Percentiles rank a stretch among this genome's conserved stretches.
These are phyloP conservation scores for Mycena rebaudengoi DNA, from an alignment of 768 basidiomycete species.

Conservation along the genomic window DNA sequence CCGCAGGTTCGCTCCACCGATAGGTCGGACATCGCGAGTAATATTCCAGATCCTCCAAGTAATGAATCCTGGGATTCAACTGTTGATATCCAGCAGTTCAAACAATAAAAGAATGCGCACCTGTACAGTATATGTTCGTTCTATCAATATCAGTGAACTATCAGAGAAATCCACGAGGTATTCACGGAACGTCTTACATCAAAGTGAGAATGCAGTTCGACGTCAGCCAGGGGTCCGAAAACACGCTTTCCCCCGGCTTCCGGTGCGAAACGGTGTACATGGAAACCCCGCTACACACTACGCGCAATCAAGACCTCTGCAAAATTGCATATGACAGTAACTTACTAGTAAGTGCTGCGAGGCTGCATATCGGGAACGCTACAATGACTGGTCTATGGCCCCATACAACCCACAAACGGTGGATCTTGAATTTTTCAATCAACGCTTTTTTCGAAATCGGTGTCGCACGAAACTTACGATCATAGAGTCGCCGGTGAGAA, in stretches of 20 bases:
- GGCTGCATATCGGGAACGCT: constrained; percentile 18
- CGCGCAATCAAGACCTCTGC: not conserved
- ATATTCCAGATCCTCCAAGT: too few relatives aligned
- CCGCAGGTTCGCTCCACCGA: too few relatives aligned
- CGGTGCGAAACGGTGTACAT: constrained; percentile 10
- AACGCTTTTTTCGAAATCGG: too few relatives aligned
- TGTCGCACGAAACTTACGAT: constrained; percentile 6
- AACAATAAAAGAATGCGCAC: too few relatives aligned
- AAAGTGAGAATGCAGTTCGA: constrained; percentile 18
- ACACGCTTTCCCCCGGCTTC: not conserved
- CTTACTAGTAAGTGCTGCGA: constrained; percentile 17
- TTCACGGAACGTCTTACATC: too few relatives aligned
- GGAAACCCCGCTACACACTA: constrained; percentile 19
- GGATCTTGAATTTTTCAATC: too few relatives aligned
- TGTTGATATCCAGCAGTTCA: too few relatives aligned
- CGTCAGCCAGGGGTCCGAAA: constrained; percentile 23
- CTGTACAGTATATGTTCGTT: not conserved
- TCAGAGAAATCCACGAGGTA: too few relatives aligned
- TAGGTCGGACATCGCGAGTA: too few relatives aligned
- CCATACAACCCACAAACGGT: constrained; percentile 26
- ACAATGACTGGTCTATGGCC: constrained; percentile 10
- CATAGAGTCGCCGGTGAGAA: constrained; percentile 23
- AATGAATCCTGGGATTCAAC: too few relatives aligned
- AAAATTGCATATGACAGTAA: not conserved
- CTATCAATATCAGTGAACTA: too few relatives aligned